Conservation (phyloP, 2,329 filamentous ascomycete species). For the Lojkania enalia region DNA sequence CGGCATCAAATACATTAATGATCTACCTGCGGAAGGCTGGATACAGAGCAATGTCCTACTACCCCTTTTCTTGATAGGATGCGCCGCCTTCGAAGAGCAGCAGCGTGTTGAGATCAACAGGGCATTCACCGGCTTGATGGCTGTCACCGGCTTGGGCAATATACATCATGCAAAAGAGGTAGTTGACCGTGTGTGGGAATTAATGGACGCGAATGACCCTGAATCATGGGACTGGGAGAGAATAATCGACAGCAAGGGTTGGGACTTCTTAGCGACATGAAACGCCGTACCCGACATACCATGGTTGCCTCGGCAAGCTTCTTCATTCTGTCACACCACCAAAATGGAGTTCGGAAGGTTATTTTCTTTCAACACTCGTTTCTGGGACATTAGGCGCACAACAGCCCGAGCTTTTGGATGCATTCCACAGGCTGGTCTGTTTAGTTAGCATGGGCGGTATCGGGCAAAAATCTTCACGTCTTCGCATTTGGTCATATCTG, state of each 20-base stretch:
- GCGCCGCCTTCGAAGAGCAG: constrained; percentile 59
- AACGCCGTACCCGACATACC: background rate
- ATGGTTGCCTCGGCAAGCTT: no score
- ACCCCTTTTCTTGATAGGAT: constrained; percentile 64
- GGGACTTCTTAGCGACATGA: constrained; percentile 64
- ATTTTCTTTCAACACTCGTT: background rate
- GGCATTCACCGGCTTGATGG: constrained; percentile 59
- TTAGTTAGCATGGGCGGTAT: constrained; percentile 10
- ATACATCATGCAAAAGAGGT: constrained; percentile 60
- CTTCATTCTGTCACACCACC: no score
- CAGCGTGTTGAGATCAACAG: constrained; percentile 60
- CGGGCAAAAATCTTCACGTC: constrained; percentile 12
- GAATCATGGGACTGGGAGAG: constrained; percentile 67
- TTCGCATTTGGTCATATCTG: constrained; percentile 1
- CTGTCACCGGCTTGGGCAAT: constrained; percentile 61
- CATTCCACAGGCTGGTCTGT: constrained; percentile 11
- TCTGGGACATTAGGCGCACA: background rate
- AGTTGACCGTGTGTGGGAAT: constrained; percentile 60
- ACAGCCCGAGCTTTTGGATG: constrained; percentile 1
- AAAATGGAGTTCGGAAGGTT: constrained; percentile 6
- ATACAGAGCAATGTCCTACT: constrained; percentile 63
- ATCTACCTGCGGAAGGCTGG: constrained; percentile 57
- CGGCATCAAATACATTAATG: constrained; percentile 59
- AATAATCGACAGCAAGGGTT: constrained; percentile 60
- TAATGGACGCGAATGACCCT: constrained; percentile 61